Conservation (phyloP, 768 basidiomycete species). For the Lentinula guzmanii region DNA sequence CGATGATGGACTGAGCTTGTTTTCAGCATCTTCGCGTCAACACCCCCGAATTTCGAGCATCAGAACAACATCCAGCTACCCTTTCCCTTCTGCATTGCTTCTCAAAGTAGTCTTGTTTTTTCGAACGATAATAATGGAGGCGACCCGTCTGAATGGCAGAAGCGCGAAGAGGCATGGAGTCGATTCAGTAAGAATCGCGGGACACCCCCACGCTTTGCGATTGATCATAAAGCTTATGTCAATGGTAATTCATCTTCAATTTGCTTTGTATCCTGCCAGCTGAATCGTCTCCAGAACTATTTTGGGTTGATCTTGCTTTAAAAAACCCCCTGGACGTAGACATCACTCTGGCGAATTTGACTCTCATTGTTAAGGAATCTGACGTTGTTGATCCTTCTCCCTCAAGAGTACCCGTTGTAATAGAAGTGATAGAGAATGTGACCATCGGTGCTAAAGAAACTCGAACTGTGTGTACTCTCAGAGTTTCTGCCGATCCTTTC, state of each 20-base stretch:
- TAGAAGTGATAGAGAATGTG: slow-evolving; percentile 59
- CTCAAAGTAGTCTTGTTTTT: slow-evolving; percentile 53
- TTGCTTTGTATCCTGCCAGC: neutral
- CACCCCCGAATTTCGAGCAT: neutral
- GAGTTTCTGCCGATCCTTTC: neutral
- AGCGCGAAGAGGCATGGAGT: slow-evolving; percentile 61
- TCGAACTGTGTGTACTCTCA: slow-evolving; percentile 44
- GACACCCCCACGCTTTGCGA: slow-evolving; percentile 45
- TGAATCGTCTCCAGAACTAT: slow-evolving; percentile 44
- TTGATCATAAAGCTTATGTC: slow-evolving; percentile 53
- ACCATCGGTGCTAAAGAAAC: slow-evolving; percentile 56
- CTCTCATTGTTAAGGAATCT: slow-evolving; percentile 44
- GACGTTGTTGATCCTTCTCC: slow-evolving; percentile 22
- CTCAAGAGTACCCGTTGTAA: slow-evolving; percentile 37
- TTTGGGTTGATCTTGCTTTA: slow-evolving; percentile 70
- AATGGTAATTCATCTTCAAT: slow-evolving; percentile 40
- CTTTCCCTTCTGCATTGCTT: slow-evolving; percentile 55
- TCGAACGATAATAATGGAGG: slow-evolving; percentile 41
- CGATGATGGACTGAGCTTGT: neutral
- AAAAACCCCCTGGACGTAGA: slow-evolving; percentile 72
- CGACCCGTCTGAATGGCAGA: slow-evolving; percentile 50
- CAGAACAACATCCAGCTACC: slow-evolving; percentile 49
- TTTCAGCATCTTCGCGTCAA: neutral
- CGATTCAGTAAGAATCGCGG: slow-evolving; percentile 52
- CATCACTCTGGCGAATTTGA: slow-evolving; percentile 59